Evolutionary conservation across 2,329 filamentous ascomycete genomes (phyloP).

Genomic region (Beauveria caledonica): DNA sequence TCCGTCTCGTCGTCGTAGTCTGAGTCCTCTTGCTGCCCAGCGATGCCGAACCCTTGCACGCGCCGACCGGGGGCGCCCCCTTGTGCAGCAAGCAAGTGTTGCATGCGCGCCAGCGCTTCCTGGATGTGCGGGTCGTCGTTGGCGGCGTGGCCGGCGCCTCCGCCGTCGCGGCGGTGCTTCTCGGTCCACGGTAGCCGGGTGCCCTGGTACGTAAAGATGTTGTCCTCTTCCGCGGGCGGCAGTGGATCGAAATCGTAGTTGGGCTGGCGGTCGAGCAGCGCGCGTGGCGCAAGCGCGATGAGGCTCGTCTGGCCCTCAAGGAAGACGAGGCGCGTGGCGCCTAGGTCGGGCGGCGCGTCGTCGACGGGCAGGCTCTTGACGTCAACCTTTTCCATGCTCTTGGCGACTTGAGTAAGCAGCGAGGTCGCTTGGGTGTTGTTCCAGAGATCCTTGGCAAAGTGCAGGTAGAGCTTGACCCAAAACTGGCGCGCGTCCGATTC

Average conservation of each 20-base stretch:
- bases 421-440: slow-evolving; percentile 63
- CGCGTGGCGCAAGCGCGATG: slow-evolving; percentile 59
- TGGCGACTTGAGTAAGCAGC: slow-evolving; percentile 62
- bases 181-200: slow-evolving; percentile 36
- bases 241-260: slow-evolving; percentile 77
- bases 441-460: slow-evolving; percentile 76
- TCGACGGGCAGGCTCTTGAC: slow-evolving; percentile 28
- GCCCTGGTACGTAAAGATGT: slow-evolving; percentile 39
- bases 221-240: slow-evolving; percentile 54
- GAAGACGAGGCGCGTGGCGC: slow-evolving; percentile 66
- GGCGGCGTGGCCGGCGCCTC: neutral
- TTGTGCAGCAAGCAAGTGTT: slow-evolving; percentile 20
- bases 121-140: slow-evolving; percentile 3
- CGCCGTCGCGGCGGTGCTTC: slow-evolving; percentile 12
- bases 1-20: slow-evolving; percentile 22
- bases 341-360: slow-evolving; percentile 34
- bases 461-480: slow-evolving; percentile 66
- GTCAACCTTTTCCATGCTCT: slow-evolving; percentile 38
- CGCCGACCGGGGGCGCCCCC: slow-evolving; percentile 7
- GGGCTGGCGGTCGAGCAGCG: slow-evolving; percentile 54
- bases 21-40: slow-evolving; percentile 15
- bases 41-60: slow-evolving; percentile 3
- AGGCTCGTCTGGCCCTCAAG: slow-evolving; percentile 67
- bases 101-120: slow-evolving; percentile 22
- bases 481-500: slow-evolving; percentile 55